Conservation (phyloP, 2,329 filamentous ascomycete genomes). For the Apiospora koreana region DNA sequence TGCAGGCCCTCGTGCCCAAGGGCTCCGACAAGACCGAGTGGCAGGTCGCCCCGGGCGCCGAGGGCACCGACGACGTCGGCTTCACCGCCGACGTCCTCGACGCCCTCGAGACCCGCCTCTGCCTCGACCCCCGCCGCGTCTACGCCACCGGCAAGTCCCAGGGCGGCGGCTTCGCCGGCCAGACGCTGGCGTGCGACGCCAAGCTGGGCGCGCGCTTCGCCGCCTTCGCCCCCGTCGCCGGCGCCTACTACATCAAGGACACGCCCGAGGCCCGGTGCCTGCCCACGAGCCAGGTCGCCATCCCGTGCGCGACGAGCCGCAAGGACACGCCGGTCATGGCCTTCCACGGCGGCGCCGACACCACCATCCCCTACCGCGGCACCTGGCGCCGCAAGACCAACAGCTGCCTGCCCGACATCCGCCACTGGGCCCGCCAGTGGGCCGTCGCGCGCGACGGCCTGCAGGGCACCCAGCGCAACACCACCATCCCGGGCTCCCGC, state of each 20-base stretch:
- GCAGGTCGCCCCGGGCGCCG: slow-evolving; percentile 16
- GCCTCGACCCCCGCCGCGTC: slow-evolving; percentile 18
- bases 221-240: slow-evolving; percentile 19
- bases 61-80: slow-evolving; percentile 15
- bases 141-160: slow-evolving; percentile 21
- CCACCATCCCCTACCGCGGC: slow-evolving; percentile 43
- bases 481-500: neutral
- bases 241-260: slow-evolving; percentile 17
- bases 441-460: slow-evolving; percentile 30
- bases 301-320: slow-evolving; percentile 33
- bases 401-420: slow-evolving; percentile 42
- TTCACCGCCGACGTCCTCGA: slow-evolving; percentile 19
- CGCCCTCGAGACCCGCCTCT: slow-evolving; percentile 20
- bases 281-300: slow-evolving; percentile 29
- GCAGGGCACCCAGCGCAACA: neutral
- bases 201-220: slow-evolving; percentile 13
- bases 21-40: slow-evolving; percentile 12
- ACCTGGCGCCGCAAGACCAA: slow-evolving; percentile 34
- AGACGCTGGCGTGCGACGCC: slow-evolving; percentile 16
- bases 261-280: slow-evolving; percentile 22
- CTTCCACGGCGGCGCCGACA: slow-evolving; percentile 47
- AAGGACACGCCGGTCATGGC: slow-evolving; percentile 44
- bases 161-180: slow-evolving; percentile 19
- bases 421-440: slow-evolving; percentile 37
- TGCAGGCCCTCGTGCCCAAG: slow-evolving; percentile 21